A percentile compares a stretch with the other conserved stretches of the same genome.
phyloP scores from a whole-genome alignment of 768 basidiomycete species.

The Lactifluus pinguis region DNA sequence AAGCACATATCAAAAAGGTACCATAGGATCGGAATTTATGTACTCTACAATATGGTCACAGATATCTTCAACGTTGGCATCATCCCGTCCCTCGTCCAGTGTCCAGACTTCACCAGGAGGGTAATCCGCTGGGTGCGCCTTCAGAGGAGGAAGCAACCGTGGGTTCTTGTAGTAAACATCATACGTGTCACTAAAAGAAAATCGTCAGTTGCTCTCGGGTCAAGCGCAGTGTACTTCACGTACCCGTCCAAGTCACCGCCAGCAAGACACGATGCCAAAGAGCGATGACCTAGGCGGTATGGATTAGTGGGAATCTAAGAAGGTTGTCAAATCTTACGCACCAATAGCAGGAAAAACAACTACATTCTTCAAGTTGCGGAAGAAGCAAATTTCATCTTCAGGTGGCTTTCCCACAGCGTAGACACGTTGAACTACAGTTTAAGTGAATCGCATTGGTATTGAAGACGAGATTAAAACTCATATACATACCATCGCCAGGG shows the following conservation, averaged over 20 bases:
- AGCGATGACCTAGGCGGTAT: slow-evolving; percentile 40
- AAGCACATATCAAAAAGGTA: slow-evolving; percentile 25
- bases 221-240: neutral
- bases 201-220: neutral
- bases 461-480: neutral
- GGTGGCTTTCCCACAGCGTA: slow-evolving; percentile 25
- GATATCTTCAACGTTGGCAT: slow-evolving; percentile 58
- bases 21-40: slow-evolving; percentile 72
- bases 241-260: slow-evolving; percentile 81
- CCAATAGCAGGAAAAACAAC: slow-evolving; percentile 20
- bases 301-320: neutral
- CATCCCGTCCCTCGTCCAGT: slow-evolving; percentile 22
- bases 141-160: slow-evolving; percentile 43
- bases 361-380: slow-evolving; percentile 21
- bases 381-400: slow-evolving; percentile 17
- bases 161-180: slow-evolving; percentile 44
- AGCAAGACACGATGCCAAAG: slow-evolving; percentile 58
- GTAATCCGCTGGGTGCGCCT: slow-evolving; percentile 47
- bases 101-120: slow-evolving; percentile 23
- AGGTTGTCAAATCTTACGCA: neutral
- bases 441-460: neutral
- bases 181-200: slow-evolving; percentile 48
- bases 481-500: slow-evolving; percentile 26
- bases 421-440: slow-evolving; percentile 19
- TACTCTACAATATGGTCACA: slow-evolving; percentile 78